These are phyloP conservation scores for Fragaria nilgerrensis DNA, from an alignment of 306 rosid species.

Conservation along the genomic window DNA sequence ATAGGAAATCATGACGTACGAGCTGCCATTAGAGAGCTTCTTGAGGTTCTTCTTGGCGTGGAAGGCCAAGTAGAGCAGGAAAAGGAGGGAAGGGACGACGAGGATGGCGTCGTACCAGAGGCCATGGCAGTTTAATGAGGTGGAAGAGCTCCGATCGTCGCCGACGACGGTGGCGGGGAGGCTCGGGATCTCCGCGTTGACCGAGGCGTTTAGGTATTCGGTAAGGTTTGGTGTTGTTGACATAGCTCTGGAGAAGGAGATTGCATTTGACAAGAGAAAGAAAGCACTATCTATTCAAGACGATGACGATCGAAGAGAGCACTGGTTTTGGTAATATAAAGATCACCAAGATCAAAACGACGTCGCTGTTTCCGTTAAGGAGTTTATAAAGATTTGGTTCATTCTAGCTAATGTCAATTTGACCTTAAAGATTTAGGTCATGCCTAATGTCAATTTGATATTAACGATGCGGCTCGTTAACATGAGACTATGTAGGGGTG, in stretches of 20 bases:
- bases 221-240: not conserved
- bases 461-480: no score
- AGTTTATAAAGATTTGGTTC: no score
- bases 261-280: not conserved
- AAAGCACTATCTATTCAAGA: not conserved
- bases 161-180: constrained; percentile 11
- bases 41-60: constrained; percentile 56
- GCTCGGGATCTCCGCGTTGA: constrained; percentile 25
- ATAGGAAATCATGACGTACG: constrained; percentile 46
- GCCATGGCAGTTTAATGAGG: constrained; percentile 38
- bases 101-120: constrained; percentile 43
- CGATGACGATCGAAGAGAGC: not conserved
- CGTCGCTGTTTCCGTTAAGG: not conserved
- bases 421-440: no score
- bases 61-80: constrained; percentile 43
- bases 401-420: no score
- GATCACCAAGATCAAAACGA: not conserved
- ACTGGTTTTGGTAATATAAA: not conserved
- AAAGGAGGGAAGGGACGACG: constrained; percentile 49
- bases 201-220: constrained; percentile 17
- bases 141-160: constrained; percentile 10
- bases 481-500: no score
- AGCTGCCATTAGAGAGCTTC: constrained; percentile 45
- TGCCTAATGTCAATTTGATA: no score
- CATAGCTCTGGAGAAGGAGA: constrained; percentile 11